Evolutionary conservation across 192 early-diverging fungal genomes (phyloP), one percentile per base, ranked within the genome.

Genomic region (Gamsiella multidivaricata): DNA sequence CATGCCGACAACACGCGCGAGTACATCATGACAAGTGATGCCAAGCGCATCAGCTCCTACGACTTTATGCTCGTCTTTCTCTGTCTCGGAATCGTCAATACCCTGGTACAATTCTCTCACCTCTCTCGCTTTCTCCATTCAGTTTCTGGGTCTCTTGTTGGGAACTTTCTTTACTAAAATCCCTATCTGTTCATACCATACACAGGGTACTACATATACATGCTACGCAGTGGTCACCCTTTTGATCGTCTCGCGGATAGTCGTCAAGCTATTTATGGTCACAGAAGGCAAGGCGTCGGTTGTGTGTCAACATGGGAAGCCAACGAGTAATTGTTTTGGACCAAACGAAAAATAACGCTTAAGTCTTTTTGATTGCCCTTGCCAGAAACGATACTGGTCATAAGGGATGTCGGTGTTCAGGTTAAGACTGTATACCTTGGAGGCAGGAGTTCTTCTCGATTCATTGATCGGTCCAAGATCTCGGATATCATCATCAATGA

Each of bases 401-500:
- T 94, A 6, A 79, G 86, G 10, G 82, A 91, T 60, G 79, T 94
- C n/a, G 92, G 92, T 0, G 70, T 92, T 9, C 88, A 93, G 43
- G 84, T 91, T 37, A 86, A 87, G 51, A 88, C 90, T 2, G 75
- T 72, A 2, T 86, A 88, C 49, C 53, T 84, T 37, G 74, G 84
- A 33, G 86, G 90, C 45, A 67, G 69, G 51, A 70, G 49, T 31
- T 67, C 78, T 18, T 81, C 83, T 17, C 66, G 67, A 25, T 94
- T 94, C 71, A 90, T 94, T 60, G 90, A 88, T 58, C 59, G 83
- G 39, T 80, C 82, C 23, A 83, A 88, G 39, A 88, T 94, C 57
- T 60, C 73, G 5, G 87, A 92, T 62, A 81, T 94, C 9, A 84
- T 94, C 54, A 89, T 94, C 60, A 92, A 94, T 55, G 93, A 94